Evolutionary conservation across 495 filamentous ascomycete genomes (phyloP), one percentile per base, ranked within the genome.

Genomic region (Glonium stellatum): DNA sequence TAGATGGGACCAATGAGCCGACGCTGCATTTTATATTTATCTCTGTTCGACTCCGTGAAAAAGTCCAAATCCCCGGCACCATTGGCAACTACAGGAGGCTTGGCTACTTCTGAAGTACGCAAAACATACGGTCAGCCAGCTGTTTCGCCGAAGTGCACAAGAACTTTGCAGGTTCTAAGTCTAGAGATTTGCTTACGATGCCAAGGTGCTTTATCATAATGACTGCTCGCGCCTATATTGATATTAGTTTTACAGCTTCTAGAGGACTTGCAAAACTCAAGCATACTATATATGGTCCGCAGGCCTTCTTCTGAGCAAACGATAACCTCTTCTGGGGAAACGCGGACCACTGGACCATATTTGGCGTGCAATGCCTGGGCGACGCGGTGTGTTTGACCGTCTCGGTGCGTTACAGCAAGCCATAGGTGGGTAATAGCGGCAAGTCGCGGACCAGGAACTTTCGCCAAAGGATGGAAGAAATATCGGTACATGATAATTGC

Each of bases 391-490:
- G 21, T 21, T 22, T 23, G 19, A 12, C 47, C 47, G 10, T 12
- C 23, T 12, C 47, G 47, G 21, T 50, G 21, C 11, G 11, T 12
- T 22, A 50, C 1, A 21, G 47, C 47, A 50, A 22, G 23, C 19
- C 23, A 52, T 13, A 59, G 18, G 11, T 31, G 55, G 9, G 56
- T 54, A n/a, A 34, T 8, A 15, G 56, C 22, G 9, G 31, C 46
- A 10, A 59, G 48, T 10, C 9, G 12, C 10, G 73, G 74, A 5
- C 74, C 73, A 0, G 79, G 81, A 37, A 85, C 73, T 13, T 72
- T 65, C 15, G 73, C 61, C 3, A 83, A 60, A 11, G 80, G 81
- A 23, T 76, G 72, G 61, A 84, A 75, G 57, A 74, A 79, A 4
- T 82, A 59, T n/a, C 79, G 72, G 58, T 81, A 80, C 10, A 18